Percentiles rank a stretch among this genome's conserved stretches.
Evolutionary conservation across 257 asterid species (phyloP).

Genomic region (Linderniella brevidens): DNA sequence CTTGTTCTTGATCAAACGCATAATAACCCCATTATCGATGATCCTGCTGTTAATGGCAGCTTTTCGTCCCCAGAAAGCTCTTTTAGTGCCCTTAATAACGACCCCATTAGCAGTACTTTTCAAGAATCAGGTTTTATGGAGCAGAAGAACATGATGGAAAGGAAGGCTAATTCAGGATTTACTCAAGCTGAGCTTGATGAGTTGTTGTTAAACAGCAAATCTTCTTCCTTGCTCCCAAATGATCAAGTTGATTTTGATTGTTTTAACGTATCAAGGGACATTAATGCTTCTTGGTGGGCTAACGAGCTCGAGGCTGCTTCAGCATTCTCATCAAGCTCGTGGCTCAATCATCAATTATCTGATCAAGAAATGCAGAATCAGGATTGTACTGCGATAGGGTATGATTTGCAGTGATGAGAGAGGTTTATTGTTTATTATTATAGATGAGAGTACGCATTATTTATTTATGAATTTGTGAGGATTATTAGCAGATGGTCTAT

Average conservation of each 20-base stretch:
- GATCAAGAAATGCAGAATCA: too few species aligned
- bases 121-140: constrained; percentile 7
- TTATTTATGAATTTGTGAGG: too few species aligned
- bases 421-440: too few species aligned
- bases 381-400: too few species aligned
- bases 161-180: constrained; percentile 18
- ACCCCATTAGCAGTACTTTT: constrained; percentile 2
- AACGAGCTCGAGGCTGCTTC: constrained; percentile 44
- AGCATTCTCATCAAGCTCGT: constrained; percentile 24
- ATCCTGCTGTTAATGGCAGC: background rate
- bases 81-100: background rate
- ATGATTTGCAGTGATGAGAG: too few species aligned
- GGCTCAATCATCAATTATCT: constrained; percentile 17
- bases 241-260: constrained; percentile 29
- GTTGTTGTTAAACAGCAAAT: constrained; percentile 16
- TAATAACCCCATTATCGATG: constrained; percentile 7
- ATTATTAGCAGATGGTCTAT: too few species aligned
- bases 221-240: constrained; percentile 11
- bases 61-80: constrained; percentile 19
- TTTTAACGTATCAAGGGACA: constrained; percentile 18
- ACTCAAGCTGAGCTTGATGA: constrained; percentile 41
- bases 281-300: constrained; percentile 41
- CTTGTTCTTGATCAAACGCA: constrained; percentile 12
- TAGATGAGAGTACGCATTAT: too few species aligned
- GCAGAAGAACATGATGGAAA: constrained; percentile 4